Evolutionary conservation across 176 grass and related monocot genomes (phyloP).

Genomic region (Zoysia pacifica): DNA sequence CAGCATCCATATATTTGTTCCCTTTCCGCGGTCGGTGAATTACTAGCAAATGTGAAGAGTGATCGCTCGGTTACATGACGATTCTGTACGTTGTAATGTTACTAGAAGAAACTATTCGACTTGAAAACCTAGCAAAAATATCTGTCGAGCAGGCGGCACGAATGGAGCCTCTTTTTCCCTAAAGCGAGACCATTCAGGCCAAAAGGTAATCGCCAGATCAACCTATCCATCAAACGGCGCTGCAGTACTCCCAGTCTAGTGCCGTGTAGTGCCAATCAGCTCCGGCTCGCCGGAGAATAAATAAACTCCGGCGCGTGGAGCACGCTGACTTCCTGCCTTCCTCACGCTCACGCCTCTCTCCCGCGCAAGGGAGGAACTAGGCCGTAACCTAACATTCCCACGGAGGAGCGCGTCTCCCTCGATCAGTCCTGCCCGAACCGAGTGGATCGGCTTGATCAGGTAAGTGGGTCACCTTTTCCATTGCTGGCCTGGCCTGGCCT

Average conservation of each 20-base stretch:
- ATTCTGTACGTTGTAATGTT: background rate
- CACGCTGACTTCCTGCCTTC: background rate
- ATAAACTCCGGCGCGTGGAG: slow-evolving; percentile 25
- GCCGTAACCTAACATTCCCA: slow-evolving; percentile 48
- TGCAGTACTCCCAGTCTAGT: background rate
- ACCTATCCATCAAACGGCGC: background rate
- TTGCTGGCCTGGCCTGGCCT: slow-evolving; percentile 13
- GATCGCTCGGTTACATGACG: background rate
- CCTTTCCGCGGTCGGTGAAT: background rate
- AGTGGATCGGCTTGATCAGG: background rate
- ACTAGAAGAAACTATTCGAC: background rate
- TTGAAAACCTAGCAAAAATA: background rate
- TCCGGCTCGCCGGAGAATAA: background rate
- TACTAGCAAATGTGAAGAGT: background rate
- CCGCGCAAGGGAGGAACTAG: background rate
- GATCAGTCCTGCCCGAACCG: background rate
- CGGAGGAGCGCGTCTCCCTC: background rate
- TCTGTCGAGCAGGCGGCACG: background rate
- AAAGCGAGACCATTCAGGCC: background rate
- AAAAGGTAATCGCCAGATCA: slow-evolving; percentile 32
- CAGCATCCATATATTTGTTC: slow-evolving; percentile 4
- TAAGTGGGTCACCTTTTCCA: slow-evolving; percentile 41
- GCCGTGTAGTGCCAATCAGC: background rate
- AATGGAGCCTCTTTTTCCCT: background rate
- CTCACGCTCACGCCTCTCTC: background rate